Percentiles rank a stretch among this genome's conserved stretches.
Conservation (phyloP, 768 basidiomycete species). For the Russula compacta region DNA sequence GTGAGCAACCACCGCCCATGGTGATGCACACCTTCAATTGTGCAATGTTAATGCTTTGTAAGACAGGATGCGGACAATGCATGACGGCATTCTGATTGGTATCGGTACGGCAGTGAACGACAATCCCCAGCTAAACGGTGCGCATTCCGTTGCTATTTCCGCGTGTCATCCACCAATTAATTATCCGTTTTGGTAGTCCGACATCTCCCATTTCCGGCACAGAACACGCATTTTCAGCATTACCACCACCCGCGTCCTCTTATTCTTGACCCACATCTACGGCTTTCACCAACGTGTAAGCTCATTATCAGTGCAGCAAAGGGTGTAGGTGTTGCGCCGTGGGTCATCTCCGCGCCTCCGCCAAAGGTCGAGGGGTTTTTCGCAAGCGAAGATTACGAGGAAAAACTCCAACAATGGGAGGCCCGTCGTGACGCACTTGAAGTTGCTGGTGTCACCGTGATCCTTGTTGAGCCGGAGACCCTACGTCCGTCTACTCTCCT, state of each 20-base stretch:
- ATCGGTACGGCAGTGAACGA: slow-evolving; percentile 86
- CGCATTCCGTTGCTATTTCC: slow-evolving; percentile 20
- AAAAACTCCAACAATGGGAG: slow-evolving; percentile 23
- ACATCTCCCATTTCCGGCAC: slow-evolving; percentile 36
- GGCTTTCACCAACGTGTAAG: slow-evolving; percentile 56
- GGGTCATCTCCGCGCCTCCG: slow-evolving; percentile 49
- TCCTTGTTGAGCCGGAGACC: slow-evolving; percentile 37
- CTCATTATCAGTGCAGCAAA: slow-evolving; percentile 55
- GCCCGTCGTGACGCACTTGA: slow-evolving; percentile 39
- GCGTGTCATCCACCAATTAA: background rate
- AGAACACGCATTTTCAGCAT: slow-evolving; percentile 23
- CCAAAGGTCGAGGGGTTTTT: slow-evolving; percentile 21
- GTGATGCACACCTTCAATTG: background rate
- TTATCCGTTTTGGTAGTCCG: slow-evolving; percentile 35
- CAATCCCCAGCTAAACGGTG: slow-evolving; percentile 90
- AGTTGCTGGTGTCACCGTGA: slow-evolving; percentile 55
- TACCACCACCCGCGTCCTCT: slow-evolving; percentile 67
- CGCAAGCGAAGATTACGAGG: slow-evolving; percentile 15
- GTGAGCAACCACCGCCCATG: slow-evolving; percentile 33
- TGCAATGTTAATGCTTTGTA: slow-evolving; percentile 4
- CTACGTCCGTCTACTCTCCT: slow-evolving; percentile 28
- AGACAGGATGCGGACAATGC: slow-evolving; percentile 79
- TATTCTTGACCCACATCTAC: slow-evolving; percentile 69
- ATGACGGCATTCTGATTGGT: slow-evolving; percentile 89
- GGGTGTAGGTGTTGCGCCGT: slow-evolving; percentile 58